These are phyloP conservation scores for Royoungia palumana DNA, from an alignment of 768 basidiomycete genomes.

Conservation along the genomic window DNA sequence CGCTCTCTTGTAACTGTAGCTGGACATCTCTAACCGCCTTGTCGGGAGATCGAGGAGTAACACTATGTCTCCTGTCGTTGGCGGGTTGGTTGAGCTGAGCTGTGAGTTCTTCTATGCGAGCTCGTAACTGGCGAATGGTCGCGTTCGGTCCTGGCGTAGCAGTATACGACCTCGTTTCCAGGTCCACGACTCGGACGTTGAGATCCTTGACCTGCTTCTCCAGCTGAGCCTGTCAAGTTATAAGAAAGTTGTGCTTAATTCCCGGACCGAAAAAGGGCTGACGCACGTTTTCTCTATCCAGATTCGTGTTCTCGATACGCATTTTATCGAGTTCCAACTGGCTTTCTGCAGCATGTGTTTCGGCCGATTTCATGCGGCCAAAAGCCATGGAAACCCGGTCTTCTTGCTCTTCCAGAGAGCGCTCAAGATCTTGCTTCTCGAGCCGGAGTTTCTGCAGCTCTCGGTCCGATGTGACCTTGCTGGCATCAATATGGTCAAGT, in stretches of 20 bases:
- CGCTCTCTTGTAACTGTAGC: conserved; percentile 55
- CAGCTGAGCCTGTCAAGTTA: conserved; percentile 56
- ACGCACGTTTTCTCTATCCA: conserved; percentile 73
- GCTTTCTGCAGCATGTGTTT: conserved; percentile 68
- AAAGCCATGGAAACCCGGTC: conserved; percentile 69
- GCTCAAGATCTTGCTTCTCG: conserved; percentile 79
- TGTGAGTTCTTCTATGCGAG: conserved; percentile 67
- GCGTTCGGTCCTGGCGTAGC: conserved; percentile 57
- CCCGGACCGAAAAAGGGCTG: neutral
- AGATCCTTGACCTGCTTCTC: conserved; percentile 86
- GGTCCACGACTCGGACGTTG: conserved; percentile 76
- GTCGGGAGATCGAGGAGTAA: conserved; percentile 40
- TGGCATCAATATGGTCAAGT: conserved; percentile 67
- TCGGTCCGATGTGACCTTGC: conserved; percentile 65
- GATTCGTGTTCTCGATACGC: conserved; percentile 75
- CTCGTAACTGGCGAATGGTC: conserved; percentile 59
- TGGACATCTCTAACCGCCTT: conserved; percentile 51
- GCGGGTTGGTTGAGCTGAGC: conserved; percentile 40
- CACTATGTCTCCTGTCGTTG: conserved; percentile 39
- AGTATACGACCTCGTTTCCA: conserved; percentile 74
- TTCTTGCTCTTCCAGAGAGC: conserved; percentile 72
- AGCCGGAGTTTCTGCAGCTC: conserved; percentile 73
- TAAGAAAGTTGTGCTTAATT: neutral
- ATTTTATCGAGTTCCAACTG: conserved; percentile 74
- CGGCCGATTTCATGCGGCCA: conserved; percentile 80